Evolutionary conservation across 345 rosid genomes (phyloP), one percentile per base, ranked within the genome.

Genomic region (Camelina neglecta): DNA sequence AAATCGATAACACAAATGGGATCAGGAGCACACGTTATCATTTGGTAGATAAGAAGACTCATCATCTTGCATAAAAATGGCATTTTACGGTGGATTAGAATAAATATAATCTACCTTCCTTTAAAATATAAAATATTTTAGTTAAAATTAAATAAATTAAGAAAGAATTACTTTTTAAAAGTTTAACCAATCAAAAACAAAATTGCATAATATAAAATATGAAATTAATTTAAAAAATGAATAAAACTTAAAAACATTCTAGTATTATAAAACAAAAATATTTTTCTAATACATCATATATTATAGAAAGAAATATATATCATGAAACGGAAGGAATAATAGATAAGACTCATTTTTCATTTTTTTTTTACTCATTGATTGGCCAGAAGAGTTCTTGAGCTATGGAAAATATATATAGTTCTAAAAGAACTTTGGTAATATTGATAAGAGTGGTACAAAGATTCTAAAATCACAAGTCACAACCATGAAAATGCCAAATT

Each of bases 41-140:
- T 62, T 62, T 62, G 67, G 51, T 21, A 21, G 67, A 62, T 62
- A 41, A 62, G 67, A 62, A 26, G 29, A 26, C 29, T 3, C 29
- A 33, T 62, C 18, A 38, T 38, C 65, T 16, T 59, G 8, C 18
- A 55, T 26, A 2, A 24, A 54, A 54, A 54, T 1, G 10, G 8
- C 6, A 26, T 21, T 11, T 23, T 53, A 11, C 8, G 33, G 58
- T 53, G 11, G 9, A 21, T 11, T 15, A 7, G 13, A 4, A 42
- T 44, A 4, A 4, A 44, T 15, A 5, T 45, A n/a, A 24, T 24
- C 26, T 24, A 2, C 26, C 3, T 24, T 24, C 26, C 3, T 24
- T 24, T 2, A 24, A 24, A 24, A 1, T 24, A 24, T 24, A 24
- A 24, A 0, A 24, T 24, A 24, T 24, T 24, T 24, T 24, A 24